Base-by-base conservation (phyloP, 148 eudicot species). In the Diospyros lotus region DNA sequence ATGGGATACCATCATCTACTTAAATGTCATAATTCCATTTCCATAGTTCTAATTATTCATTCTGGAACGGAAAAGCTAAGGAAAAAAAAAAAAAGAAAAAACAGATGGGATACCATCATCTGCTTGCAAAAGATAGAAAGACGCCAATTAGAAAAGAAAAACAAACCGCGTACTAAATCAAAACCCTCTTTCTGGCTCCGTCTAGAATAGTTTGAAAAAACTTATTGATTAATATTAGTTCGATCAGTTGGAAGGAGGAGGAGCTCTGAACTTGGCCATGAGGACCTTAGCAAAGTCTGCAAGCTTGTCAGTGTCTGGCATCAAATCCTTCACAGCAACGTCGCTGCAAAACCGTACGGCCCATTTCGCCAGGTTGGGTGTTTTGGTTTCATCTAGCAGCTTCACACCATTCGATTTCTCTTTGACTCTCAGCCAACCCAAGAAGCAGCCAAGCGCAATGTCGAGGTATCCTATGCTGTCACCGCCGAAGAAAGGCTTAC, bases 401-500 rank as follows among this genome's bases (percentile, higher is more conserved):
- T 60, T 75, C 4, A 79, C 9, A 11, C 51, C 60, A 71, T 62
- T 64, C 61, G 5, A 64, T 72, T 67, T 78, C 69, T 84, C 91
- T 3, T 54, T 5, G 10, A 78, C 84, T 17, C 71, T 71, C 3
- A 86, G 0, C 87, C 91, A 86, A 1, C 81, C 86, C 50, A 88
- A 68, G 66, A 58, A 72, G 78, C 83, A 58, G 1, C 91, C 89
- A 0, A 88, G 55, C 0, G 86, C 86, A 6, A 88, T 86, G 86
- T 88, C 87, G 0, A 88, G 74, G 77, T 70, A 87, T 38, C 88
- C 90, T 0, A 87, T 75, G 6, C 61, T 42, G 71, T 77, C 82
- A 0, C 87, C 86, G 0, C 83, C 84, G 40, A 87, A 87, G 76
- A 84, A 87, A 44, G 63, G n/a, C 74, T 87, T 82, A 17, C 88